Percentiles rank a stretch among this genome's conserved stretches.
phyloP scores from a whole-genome alignment of 1,139 yeast species.

The Yarrowia galli region DNA sequence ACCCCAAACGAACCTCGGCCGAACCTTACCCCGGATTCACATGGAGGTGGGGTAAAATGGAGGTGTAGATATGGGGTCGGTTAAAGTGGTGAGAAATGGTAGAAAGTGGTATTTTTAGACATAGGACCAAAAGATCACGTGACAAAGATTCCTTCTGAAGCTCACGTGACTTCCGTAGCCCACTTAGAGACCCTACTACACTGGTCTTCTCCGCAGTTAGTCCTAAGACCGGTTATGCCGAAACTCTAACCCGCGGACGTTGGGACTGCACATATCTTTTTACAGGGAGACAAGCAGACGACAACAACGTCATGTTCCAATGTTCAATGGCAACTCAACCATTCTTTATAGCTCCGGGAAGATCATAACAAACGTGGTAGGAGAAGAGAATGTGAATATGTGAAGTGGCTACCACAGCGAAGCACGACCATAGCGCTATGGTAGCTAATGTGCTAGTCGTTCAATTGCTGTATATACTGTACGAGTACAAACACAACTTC shows the following conservation, averaged over 20 bases:
- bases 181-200: not conserved
- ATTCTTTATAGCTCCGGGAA: not conserved
- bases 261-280: constrained; percentile 8
- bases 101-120: not conserved
- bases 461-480: too few relatives aligned
- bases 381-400: not conserved
- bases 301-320: not conserved
- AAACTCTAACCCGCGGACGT: constrained; percentile 1
- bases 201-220: constrained; percentile 25
- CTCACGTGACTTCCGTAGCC: not conserved
- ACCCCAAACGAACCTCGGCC: constrained; percentile 33
- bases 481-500: too few relatives aligned
- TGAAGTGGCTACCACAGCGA: too few relatives aligned
- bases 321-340: constrained; percentile 7
- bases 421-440: too few relatives aligned
- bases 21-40: constrained; percentile 37
- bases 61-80: not conserved
- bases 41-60: constrained; percentile 20
- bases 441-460: too few relatives aligned
- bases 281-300: not conserved
- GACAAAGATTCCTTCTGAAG: not conserved
- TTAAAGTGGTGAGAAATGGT: not conserved
- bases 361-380: not conserved
- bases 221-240: constrained; percentile 27
- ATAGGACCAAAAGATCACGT: not conserved